Percentiles rank a stretch among this genome's conserved stretches.
These are phyloP conservation scores for Ceratonia siliqua DNA, from an alignment of 306 rosid genomes.

Conservation along the genomic window DNA sequence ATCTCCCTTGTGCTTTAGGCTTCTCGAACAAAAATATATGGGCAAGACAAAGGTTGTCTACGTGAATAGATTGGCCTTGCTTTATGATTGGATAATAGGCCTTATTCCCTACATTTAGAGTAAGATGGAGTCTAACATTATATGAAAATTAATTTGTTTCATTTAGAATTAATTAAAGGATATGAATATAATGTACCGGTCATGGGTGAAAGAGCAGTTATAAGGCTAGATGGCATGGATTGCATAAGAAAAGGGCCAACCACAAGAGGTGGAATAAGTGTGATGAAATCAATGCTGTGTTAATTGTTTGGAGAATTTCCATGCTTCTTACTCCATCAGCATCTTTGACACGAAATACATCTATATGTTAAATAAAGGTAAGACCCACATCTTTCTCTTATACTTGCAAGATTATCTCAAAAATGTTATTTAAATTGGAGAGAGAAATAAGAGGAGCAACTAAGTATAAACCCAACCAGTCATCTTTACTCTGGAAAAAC, in stretches of 20 bases:
- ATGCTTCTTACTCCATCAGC: conserved; percentile 70
- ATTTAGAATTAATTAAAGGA: no score
- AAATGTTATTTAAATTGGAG: no score
- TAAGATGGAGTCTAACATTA: conserved; percentile 15
- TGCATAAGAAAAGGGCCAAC: conserved; percentile 67
- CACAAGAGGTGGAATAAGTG: conserved; percentile 68
- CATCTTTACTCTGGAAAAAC: conserved; percentile 59
- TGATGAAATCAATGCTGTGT: conserved; percentile 54
- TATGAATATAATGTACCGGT: conserved; percentile 22
- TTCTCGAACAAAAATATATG: conserved; percentile 67
- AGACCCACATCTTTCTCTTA: no score
- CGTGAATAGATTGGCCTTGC: conserved; percentile 63
- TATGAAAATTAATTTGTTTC: no score
- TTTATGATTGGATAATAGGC: conserved; percentile 60
- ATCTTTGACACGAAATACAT: conserved; percentile 85
- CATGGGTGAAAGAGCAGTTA: conserved; percentile 61
- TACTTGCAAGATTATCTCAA: no score
- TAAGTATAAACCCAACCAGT: conserved; percentile 78
- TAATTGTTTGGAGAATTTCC: conserved; percentile 72
- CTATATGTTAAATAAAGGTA: no score
- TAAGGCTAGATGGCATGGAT: conserved; percentile 72
- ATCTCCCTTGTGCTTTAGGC: conserved; percentile 68
- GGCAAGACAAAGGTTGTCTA: conserved; percentile 68
- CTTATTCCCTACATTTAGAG: no score
- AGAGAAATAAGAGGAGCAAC: no score